Base-by-base conservation (phyloP, 495 filamentous ascomycete genomes). In the Talaromyces trachyspermus region DNA sequence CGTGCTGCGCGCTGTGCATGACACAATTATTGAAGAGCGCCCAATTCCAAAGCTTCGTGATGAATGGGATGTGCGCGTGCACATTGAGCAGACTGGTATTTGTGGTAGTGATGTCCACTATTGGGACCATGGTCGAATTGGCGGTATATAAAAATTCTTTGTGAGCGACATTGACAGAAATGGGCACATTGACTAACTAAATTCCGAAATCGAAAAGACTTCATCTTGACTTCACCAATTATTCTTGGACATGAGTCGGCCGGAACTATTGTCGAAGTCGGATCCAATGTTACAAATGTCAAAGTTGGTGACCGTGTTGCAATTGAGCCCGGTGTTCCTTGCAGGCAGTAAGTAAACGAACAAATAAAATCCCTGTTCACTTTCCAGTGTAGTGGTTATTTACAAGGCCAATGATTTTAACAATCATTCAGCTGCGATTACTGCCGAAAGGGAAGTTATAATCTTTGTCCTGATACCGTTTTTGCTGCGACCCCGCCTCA, bases 401-500 rank as follows among this genome's bases (percentile, higher is more conserved):
- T n/a, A n/a, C n/a, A n/a, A n/a, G n/a, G n/a, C n/a, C n/a, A n/a
- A n/a, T 36, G 12, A 5, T 36, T 36, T n/a, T 36, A 36, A 14
- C n/a, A n/a, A 4, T 14, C 17, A 7, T 14, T 17, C 10, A 61
- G 57, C 41, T 75, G 71, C 48, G 54, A 63, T 10, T 63, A 65
- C 52, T 74, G 70, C 54, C 65, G 61, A 7, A 53, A 49, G 1
- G 69, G 70, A 24, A 56, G 49, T 3, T 73, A 75, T 50, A 65
- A 73, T 51, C 57, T 73, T 15, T 74, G 71, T 27, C 57, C 72
- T 2, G 82, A 86, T 52, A 94, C 90, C 78, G 63, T 65, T 17
- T 95, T 95, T 58, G 87, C 88, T 43, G 89, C 89, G 3, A 89
- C 86, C 0, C 89, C 89, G 2, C 89, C 89, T 1, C 78, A 81